Percentiles rank a stretch among this genome's conserved stretches.
These are phyloP conservation scores for Populus hybrid DNA, from an alignment of 441 rosid genomes.

Conservation along the genomic window DNA sequence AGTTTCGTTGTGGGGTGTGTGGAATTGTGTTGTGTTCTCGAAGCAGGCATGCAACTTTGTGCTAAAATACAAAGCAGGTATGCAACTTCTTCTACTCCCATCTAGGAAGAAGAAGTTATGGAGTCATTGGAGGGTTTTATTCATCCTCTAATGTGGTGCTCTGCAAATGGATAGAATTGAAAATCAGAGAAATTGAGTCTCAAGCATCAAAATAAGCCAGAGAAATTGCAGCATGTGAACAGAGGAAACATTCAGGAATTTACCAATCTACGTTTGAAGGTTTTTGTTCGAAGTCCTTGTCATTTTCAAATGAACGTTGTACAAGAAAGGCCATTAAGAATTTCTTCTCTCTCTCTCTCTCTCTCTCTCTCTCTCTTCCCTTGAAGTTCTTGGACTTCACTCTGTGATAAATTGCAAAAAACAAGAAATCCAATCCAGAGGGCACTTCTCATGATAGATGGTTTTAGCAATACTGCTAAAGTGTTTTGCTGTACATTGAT, in stretches of 20 bases:
- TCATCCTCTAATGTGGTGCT: slow-evolving; percentile 82
- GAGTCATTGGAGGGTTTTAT: slow-evolving; percentile 77
- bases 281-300: slow-evolving; percentile 56
- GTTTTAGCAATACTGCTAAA: slow-evolving; percentile 48
- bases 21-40: too few species aligned
- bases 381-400: background rate
- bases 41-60: background rate
- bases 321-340: slow-evolving; percentile 61
- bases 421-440: slow-evolving; percentile 54
- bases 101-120: slow-evolving; percentile 87
- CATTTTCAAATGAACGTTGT: slow-evolving; percentile 52
- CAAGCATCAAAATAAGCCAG: slow-evolving; percentile 56
- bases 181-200: slow-evolving; percentile 65
- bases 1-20: too few species aligned
- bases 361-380: background rate
- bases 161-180: slow-evolving; percentile 84
- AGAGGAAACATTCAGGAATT: slow-evolving; percentile 40
- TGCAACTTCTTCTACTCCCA: slow-evolving; percentile 10
- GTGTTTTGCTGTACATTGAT: background rate
- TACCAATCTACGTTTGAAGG: slow-evolving; percentile 48
- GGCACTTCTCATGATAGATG: slow-evolving; percentile 49
- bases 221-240: slow-evolving; percentile 50
- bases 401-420: slow-evolving; percentile 47
- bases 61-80: background rate
- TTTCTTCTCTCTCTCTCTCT: slow-evolving; percentile 8